These are phyloP conservation scores for Fennellomyces sp. DNA, from an alignment of 371 early-diverging fungal genomes.

Conservation along the genomic window DNA sequence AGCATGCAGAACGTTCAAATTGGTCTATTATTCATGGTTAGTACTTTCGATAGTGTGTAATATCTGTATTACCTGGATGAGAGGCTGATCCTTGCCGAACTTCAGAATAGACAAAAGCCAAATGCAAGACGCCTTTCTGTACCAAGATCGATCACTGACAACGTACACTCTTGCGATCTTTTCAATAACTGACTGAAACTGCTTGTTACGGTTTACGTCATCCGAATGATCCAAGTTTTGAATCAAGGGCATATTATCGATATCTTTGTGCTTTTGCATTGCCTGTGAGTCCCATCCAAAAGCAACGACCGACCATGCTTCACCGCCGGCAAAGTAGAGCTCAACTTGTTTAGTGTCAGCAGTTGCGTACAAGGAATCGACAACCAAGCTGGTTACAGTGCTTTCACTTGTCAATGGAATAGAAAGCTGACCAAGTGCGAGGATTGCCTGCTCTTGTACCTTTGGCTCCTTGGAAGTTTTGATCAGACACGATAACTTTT, in stretches of 20 bases:
- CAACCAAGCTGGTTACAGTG: constrained; percentile 29
- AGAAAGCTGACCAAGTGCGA: constrained; percentile 72
- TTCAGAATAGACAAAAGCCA: constrained; percentile 88
- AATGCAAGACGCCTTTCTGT: constrained; percentile 80
- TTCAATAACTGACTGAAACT: constrained; percentile 45
- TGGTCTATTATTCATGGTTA: constrained; percentile 17
- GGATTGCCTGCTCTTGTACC: constrained; percentile 75
- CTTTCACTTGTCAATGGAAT: constrained; percentile 44
- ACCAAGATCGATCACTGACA: constrained; percentile 58
- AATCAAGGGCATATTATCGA: constrained; percentile 49
- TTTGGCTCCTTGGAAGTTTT: constrained; percentile 70
- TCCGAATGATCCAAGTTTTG: constrained; percentile 14
- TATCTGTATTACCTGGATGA: constrained; percentile 45
- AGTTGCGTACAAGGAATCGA: constrained; percentile 63
- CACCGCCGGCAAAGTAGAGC: constrained; percentile 83
- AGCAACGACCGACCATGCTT: constrained; percentile 70
- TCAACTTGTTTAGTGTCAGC: constrained; percentile 82
- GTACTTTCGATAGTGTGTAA: background rate
- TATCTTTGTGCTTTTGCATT: constrained; percentile 68
- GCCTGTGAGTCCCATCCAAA: constrained; percentile 76
- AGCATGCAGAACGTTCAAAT: constrained; percentile 62
- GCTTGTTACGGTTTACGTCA: constrained; percentile 7
- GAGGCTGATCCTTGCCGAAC: constrained; percentile 60
- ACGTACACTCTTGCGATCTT: constrained; percentile 58
- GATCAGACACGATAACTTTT: constrained; percentile 19